Conservation (phyloP, 768 basidiomycete species). For the Boletus rubescentipes region DNA sequence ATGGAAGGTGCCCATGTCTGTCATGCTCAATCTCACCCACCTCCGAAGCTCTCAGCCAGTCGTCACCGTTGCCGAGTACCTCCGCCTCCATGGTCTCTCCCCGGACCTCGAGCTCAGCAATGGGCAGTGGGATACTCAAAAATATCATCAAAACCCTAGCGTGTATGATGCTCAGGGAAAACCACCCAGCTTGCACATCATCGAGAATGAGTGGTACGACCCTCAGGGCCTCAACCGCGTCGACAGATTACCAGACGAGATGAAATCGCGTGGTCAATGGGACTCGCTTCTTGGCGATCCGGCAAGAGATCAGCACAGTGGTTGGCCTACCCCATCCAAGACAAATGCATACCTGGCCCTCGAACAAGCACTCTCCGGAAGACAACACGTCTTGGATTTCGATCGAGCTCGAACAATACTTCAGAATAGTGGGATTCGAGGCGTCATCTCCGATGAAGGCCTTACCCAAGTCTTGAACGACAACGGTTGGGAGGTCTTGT, state of each 20-base stretch:
- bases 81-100: constrained; percentile 39
- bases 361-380: constrained; percentile 17
- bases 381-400: constrained; percentile 21
- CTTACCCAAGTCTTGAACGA: constrained; percentile 30
- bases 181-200: constrained; percentile 30
- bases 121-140: constrained; percentile 39
- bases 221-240: constrained; percentile 37
- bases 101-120: constrained; percentile 35
- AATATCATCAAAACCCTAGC: constrained; percentile 33
- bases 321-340: constrained; percentile 24
- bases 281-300: constrained; percentile 13
- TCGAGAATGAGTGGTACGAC: constrained; percentile 44
- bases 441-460: constrained; percentile 27
- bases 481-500: constrained; percentile 37
- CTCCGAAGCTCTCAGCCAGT: constrained; percentile 39
- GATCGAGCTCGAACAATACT: constrained; percentile 25
- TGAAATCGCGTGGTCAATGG: constrained; percentile 35
- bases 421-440: constrained; percentile 9
- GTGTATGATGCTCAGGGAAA: constrained; percentile 22
- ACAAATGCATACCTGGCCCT: constrained; percentile 21
- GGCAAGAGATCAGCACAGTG: constrained; percentile 15
- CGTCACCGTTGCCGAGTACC: constrained; percentile 43
- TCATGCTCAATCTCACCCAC: constrained; percentile 44
- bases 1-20: constrained; percentile 35
- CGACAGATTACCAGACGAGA: constrained; percentile 34